Percentiles rank a stretch among this genome's conserved stretches.
phyloP scores from a whole-genome alignment of 106 monocot genomes.

The Allium fistulosum region DNA sequence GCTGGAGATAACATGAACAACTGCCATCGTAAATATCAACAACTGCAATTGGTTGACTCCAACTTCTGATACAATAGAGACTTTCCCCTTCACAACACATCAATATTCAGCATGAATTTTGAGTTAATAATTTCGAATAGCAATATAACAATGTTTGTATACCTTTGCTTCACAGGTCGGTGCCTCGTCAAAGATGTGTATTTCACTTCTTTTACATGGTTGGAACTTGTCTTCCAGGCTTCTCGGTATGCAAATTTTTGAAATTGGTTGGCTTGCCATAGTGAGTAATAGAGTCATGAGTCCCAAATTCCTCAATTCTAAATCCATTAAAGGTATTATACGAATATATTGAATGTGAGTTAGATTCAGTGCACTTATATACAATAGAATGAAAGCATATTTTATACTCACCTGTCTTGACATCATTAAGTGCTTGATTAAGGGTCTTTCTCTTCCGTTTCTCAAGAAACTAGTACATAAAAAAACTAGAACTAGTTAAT shows the following conservation, averaged over 20 bases:
- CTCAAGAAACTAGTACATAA: not conserved
- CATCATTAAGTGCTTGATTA: slow-evolving; percentile 6
- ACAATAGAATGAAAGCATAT: not conserved
- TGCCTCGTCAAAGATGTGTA: not conserved
- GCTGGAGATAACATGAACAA: slow-evolving; percentile 36
- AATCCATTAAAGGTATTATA: no score
- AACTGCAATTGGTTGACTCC: slow-evolving; percentile 31
- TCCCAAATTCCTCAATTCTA: no score
- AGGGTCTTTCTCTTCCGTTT: slow-evolving; percentile 19
- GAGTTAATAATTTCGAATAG: not conserved
- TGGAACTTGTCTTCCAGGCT: slow-evolving; percentile 5
- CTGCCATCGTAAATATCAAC: slow-evolving; percentile 32
- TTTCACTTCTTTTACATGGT: slow-evolving; percentile 6
- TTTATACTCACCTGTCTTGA: slow-evolving; percentile 13
- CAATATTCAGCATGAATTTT: not conserved
- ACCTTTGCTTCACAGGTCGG: slow-evolving; percentile 2
- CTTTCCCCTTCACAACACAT: slow-evolving; percentile 20
- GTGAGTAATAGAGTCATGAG: no score
- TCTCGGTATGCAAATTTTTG: slow-evolving; percentile 20
- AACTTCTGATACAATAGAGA: slow-evolving; percentile 20
- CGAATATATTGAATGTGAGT: no score
- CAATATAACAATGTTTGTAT: slow-evolving; percentile 1
- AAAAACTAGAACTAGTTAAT: not conserved
- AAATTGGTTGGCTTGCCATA: not conserved
- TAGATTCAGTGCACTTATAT: not conserved